Percentiles rank a stretch among this genome's conserved stretches.
Conservation (phyloP, 805 yeast species). For the Myxozyma kluyveri region DNA sequence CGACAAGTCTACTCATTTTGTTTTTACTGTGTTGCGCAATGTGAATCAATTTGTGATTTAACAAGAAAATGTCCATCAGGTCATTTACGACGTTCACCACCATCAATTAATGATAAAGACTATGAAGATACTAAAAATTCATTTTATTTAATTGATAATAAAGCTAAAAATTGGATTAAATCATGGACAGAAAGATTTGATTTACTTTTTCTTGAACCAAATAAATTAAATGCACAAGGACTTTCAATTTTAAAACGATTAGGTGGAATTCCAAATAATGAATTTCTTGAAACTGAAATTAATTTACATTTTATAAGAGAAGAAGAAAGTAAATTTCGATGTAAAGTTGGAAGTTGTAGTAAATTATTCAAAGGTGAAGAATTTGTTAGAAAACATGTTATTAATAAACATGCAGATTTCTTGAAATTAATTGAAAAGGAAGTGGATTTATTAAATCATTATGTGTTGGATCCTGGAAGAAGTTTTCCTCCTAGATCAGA, state of each 20-base stretch:
- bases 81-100: constrained; percentile 21
- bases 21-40: constrained; percentile 21
- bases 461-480: constrained; percentile 25
- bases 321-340: constrained; percentile 27
- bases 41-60: constrained; percentile 24
- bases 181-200: constrained; percentile 26
- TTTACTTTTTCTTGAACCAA: constrained; percentile 15
- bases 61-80: constrained; percentile 25
- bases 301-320: constrained; percentile 16
- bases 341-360: constrained; percentile 27
- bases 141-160: constrained; percentile 8
- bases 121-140: constrained; percentile 1
- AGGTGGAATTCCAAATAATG: constrained; percentile 25
- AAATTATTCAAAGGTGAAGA: constrained; percentile 29
- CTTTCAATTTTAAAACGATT: constrained; percentile 10
- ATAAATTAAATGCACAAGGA: neutral
- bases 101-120: constrained; percentile 8
- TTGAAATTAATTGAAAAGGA: constrained; percentile 10
- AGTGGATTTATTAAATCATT: constrained; percentile 13
- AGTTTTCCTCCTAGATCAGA: constrained; percentile 19
- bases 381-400: constrained; percentile 29
- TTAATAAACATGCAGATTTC: constrained; percentile 28
- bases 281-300: constrained; percentile 11
- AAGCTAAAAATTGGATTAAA: constrained; percentile 20
- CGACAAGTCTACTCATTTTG: constrained; percentile 27